A percentile compares a stretch with the other conserved stretches of the same genome.
Conservation (phyloP, 768 basidiomycete genomes). For the Leucocoprinus leucothites region DNA sequence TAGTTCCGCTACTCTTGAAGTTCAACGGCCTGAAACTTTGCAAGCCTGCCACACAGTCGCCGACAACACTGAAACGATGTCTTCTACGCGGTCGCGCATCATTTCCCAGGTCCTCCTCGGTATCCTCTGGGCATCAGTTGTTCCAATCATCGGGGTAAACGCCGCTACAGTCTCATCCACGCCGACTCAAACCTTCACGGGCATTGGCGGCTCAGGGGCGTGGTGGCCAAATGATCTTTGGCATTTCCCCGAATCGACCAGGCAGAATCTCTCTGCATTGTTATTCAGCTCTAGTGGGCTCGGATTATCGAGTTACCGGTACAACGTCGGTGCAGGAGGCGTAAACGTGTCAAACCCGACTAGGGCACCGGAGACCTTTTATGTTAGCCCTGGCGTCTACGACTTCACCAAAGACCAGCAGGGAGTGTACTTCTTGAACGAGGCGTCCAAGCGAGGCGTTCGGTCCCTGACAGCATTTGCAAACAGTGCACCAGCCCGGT, state of each 20-base stretch:
- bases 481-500: slow-evolving; percentile 36
- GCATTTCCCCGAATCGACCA: slow-evolving; percentile 35
- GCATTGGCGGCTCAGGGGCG: slow-evolving; percentile 42
- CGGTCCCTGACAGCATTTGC: slow-evolving; percentile 38
- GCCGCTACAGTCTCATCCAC: slow-evolving; percentile 25
- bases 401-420: slow-evolving; percentile 36
- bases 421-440: slow-evolving; percentile 37
- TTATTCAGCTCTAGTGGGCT: slow-evolving; percentile 36
- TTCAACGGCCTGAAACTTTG: neutral
- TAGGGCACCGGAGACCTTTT: slow-evolving; percentile 34
- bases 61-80: neutral
- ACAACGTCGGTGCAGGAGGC: slow-evolving; percentile 41
- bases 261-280: slow-evolving; percentile 36
- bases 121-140: neutral
- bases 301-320: slow-evolving; percentile 40
- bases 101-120: neutral
- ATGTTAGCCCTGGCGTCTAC: slow-evolving; percentile 35
- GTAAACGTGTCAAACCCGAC: slow-evolving; percentile 37
- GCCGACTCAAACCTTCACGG: slow-evolving; percentile 32
- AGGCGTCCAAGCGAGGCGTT: slow-evolving; percentile 33
- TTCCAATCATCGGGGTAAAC: neutral
- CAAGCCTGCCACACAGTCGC: neutral
- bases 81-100: neutral
- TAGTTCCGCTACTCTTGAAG: neutral
- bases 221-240: slow-evolving; percentile 45